Evolutionary conservation across 164 flowering plant species (phyloP).

Genomic region (Sextonia rubra): DNA sequence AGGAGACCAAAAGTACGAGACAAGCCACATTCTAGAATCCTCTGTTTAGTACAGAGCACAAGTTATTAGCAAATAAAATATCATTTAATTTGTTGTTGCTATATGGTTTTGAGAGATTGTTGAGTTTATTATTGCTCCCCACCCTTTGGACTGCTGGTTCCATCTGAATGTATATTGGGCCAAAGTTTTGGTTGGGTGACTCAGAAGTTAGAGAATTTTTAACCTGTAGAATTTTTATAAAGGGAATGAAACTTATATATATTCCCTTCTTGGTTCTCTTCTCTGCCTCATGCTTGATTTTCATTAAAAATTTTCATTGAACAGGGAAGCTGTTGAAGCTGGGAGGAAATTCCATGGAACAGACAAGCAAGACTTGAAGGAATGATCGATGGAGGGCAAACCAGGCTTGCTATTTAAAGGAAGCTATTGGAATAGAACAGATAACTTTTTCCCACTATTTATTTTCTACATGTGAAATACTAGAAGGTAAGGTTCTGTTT

Average conservation of each 20-base stretch:
- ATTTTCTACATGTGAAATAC: background rate
- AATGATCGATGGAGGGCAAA: background rate
- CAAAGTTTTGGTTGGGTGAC: no score
- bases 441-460: background rate
- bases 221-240: no score
- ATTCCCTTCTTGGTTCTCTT: background rate
- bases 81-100: no score
- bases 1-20: no score
- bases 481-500: background rate
- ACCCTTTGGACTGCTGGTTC: no score
- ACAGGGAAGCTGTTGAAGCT: conserved; percentile 94
- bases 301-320: background rate
- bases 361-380: conserved; percentile 22
- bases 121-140: no score
- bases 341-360: conserved; percentile 75
- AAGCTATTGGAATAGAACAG: background rate
- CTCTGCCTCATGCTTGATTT: background rate
- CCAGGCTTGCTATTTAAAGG: background rate
- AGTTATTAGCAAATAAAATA: no score
- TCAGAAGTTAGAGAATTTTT: no score
- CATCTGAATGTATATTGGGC: no score
- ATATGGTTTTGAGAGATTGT: no score
- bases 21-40: no score
- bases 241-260: background rate
- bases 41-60: no score